Percentiles rank a stretch among this genome's conserved stretches.
These are phyloP conservation scores for Ophiosphaerella korrae DNA, from an alignment of 2,329 filamentous ascomycete genomes.

Conservation along the genomic window DNA sequence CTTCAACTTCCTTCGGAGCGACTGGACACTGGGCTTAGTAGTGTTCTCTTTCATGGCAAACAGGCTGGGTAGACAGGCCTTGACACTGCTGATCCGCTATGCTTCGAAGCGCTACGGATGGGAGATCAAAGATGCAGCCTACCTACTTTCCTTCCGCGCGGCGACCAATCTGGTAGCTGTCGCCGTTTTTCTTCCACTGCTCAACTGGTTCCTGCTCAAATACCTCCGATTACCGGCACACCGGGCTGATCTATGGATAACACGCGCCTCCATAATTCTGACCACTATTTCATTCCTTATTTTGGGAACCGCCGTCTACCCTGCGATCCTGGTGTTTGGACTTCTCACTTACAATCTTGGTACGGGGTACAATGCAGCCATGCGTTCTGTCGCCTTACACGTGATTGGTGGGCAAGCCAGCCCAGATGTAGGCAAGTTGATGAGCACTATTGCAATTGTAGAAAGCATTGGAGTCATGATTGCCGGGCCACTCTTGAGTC, in stretches of 20 bases:
- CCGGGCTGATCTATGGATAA: slow-evolving; percentile 54
- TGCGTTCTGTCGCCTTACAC: slow-evolving; percentile 55
- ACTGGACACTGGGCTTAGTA: slow-evolving; percentile 50
- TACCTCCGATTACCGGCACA: slow-evolving; percentile 45
- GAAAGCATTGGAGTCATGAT: slow-evolving; percentile 55
- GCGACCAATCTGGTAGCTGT: slow-evolving; percentile 55
- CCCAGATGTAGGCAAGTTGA: slow-evolving; percentile 53
- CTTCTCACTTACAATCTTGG: slow-evolving; percentile 56
- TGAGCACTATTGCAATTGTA: slow-evolving; percentile 56
- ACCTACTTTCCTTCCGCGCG: slow-evolving; percentile 54
- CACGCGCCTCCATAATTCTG: slow-evolving; percentile 52
- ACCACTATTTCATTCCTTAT: slow-evolving; percentile 53
- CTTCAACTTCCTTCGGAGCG: slow-evolving; percentile 48
- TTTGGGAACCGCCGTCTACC: slow-evolving; percentile 53
- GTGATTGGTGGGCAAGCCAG: slow-evolving; percentile 53
- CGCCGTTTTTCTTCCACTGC: slow-evolving; percentile 51
- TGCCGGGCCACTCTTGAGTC: slow-evolving; percentile 54
- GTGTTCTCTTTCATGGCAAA: slow-evolving; percentile 55
- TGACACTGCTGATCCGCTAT: slow-evolving; percentile 57
- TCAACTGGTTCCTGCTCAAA: slow-evolving; percentile 47
- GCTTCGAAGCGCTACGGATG: slow-evolving; percentile 58
- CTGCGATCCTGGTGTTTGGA: slow-evolving; percentile 50
- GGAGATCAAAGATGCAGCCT: slow-evolving; percentile 51
- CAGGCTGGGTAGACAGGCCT: slow-evolving; percentile 54
- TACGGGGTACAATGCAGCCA: slow-evolving; percentile 54